These are phyloP conservation scores for Citrus maxima DNA, from an alignment of 345 rosid species.

Conservation along the genomic window DNA sequence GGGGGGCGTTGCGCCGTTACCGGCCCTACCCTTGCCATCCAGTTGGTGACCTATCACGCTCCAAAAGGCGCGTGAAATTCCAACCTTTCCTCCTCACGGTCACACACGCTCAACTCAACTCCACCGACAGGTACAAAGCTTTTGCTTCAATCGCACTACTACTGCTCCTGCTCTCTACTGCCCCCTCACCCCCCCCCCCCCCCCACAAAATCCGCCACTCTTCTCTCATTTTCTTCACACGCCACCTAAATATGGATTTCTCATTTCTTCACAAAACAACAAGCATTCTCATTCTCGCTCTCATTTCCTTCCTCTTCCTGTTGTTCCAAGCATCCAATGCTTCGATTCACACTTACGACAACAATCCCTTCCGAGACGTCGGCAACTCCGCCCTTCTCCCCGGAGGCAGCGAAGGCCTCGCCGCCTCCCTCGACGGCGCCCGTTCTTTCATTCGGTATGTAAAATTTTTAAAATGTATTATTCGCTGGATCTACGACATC, in stretches of 20 bases:
- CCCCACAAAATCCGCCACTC: background rate
- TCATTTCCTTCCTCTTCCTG: background rate
- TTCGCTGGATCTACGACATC: background rate
- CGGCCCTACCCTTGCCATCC: no score
- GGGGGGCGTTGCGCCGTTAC: no score
- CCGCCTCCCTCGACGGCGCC: conserved; percentile 27
- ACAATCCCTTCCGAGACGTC: conserved; percentile 63
- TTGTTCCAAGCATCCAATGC: conserved; percentile 20
- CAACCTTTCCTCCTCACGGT: background rate
- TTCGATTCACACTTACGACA: conserved; percentile 70
- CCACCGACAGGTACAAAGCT: background rate
- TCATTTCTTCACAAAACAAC: background rate
- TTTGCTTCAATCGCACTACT: background rate
- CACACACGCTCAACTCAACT: no score
- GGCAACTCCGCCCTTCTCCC: conserved; percentile 86
- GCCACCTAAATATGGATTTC: background rate
- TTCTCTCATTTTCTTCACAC: background rate
- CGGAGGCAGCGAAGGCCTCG: conserved; percentile 97
- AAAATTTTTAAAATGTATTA: no score
- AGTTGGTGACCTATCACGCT: background rate
- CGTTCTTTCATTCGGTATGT: conserved; percentile 61
- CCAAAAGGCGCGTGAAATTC: background rate
- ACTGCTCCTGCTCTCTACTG: no score
- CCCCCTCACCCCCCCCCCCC: no score
- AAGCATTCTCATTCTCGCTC: background rate